A percentile compares a stretch with the other conserved stretches of the same genome.
phyloP scores from a whole-genome alignment of 495 filamentous ascomycete genomes.

The Chaetomium cochliodes region DNA sequence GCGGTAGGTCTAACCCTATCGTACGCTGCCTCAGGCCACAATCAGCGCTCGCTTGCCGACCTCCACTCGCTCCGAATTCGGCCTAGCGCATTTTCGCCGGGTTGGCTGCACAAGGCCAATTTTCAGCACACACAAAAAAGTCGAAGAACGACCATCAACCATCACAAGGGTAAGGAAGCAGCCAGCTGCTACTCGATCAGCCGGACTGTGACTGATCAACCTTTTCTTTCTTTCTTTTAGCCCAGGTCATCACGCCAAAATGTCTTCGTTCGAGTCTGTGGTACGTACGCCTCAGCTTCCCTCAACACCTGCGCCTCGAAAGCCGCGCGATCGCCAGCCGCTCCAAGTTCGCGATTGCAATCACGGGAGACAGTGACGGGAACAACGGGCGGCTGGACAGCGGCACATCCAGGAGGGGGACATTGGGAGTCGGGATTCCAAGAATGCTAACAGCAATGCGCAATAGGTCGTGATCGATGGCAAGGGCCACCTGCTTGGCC shows the following conservation, averaged over 20 bases:
- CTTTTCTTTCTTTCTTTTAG: constrained; percentile 37
- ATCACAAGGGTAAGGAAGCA: constrained; percentile 41
- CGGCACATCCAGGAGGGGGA: not conserved
- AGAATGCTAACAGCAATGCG: constrained; percentile 17
- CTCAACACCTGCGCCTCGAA: constrained; percentile 16
- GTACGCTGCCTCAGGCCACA: constrained; percentile 41
- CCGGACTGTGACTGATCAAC: constrained; percentile 40
- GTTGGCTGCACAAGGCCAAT: constrained; percentile 37
- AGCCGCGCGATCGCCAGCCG: constrained; percentile 3
- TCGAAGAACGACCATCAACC: constrained; percentile 39
- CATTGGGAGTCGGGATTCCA: not conserved
- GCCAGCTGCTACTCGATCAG: constrained; percentile 39
- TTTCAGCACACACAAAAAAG: constrained; percentile 43
- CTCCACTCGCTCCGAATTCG: constrained; percentile 36
- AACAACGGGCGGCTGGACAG: not conserved
- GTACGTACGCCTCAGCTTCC: constrained; percentile 59
- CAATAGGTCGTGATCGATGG: constrained; percentile 93
- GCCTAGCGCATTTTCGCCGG: constrained; percentile 39
- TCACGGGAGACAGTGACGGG: constrained; percentile 8
- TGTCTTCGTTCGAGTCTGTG: constrained; percentile 97
- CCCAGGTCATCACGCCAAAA: constrained; percentile 59
- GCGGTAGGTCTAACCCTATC: constrained; percentile 51
- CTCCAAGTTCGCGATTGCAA: constrained; percentile 8
- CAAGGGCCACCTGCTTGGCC: constrained; percentile 99
- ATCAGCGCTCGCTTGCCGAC: constrained; percentile 37